Conservation (phyloP, 805 yeast species). For the Starmerella etchellsii region DNA sequence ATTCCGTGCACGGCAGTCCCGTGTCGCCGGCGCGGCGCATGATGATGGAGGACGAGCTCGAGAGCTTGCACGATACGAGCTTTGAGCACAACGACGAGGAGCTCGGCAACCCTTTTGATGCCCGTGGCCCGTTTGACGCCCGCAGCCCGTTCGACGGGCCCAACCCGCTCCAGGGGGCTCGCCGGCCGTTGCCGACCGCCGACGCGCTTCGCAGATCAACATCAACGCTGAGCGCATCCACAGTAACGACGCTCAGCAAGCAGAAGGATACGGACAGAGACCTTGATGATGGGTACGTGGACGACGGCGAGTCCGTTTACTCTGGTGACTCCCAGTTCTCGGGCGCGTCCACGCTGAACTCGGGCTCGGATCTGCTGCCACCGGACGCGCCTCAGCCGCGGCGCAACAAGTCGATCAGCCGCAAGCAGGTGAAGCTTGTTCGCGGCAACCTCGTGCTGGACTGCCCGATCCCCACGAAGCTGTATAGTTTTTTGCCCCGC, state of each 20-base stretch:
- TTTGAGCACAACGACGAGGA: conserved; percentile 1
- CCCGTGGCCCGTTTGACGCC: background rate
- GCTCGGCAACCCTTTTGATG: background rate
- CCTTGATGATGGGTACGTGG: too few species aligned
- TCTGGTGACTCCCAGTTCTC: conserved; percentile 6
- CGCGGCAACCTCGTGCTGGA: conserved; percentile 79
- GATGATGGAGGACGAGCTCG: conserved; percentile 2
- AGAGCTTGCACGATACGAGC: background rate
- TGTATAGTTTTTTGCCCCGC: conserved; percentile 71
- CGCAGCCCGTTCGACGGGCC: background rate
- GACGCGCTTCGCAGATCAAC: conserved; percentile 12
- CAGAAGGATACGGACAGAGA: too few species aligned
- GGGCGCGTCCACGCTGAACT: conserved; percentile 6
- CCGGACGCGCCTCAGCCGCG: conserved; percentile 34
- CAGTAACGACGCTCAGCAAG: conserved; percentile 5
- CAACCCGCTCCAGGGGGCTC: background rate
- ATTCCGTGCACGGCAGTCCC: conserved; percentile 17
- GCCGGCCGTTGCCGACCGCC: conserved; percentile 9
- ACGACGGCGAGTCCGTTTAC: conserved; percentile 9
- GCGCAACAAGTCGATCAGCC: conserved; percentile 53
- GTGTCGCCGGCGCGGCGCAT: conserved; percentile 19
- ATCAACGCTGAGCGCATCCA: conserved; percentile 11
- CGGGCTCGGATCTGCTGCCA: conserved; percentile 12
- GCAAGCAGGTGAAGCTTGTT: conserved; percentile 63
- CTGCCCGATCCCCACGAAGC: conserved; percentile 85